phyloP scores from a whole-genome alignment of 1,139 yeast genomes.

The Debaryomyces subglobosus region DNA sequence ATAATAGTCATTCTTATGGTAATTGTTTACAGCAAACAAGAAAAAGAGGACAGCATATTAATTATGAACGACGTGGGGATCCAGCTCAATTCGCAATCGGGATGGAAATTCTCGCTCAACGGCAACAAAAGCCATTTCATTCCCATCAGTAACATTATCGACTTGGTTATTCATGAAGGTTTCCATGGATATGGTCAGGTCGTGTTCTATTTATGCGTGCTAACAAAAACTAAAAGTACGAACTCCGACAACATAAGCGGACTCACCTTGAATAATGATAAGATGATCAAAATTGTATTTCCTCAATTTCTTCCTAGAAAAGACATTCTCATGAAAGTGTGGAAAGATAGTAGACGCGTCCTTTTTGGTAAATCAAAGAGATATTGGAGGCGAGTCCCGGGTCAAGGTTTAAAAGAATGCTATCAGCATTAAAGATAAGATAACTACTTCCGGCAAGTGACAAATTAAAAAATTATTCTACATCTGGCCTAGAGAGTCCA shows the following conservation, averaged over 20 bases:
- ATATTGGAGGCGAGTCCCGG: conserved; percentile 49
- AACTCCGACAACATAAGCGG: conserved; percentile 1
- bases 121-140: conserved; percentile 40
- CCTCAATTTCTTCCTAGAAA: conserved; percentile 50
- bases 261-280: conserved; percentile 18
- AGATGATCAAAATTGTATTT: conserved; percentile 51
- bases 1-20: conserved; percentile 13
- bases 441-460: not conserved
- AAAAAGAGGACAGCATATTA: conserved; percentile 35
- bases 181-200: conserved; percentile 64
- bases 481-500: not conserved
- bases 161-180: conserved; percentile 69
- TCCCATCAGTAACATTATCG: conserved; percentile 56
- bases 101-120: conserved; percentile 31
- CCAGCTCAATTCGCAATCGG: conserved; percentile 30
- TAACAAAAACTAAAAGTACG: conserved; percentile 41
- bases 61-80: conserved; percentile 44
- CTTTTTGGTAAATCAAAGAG: conserved; percentile 40
- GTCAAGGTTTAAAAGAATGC: conserved; percentile 36
- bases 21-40: conserved; percentile 21
- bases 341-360: conserved; percentile 42
- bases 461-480: not conserved
- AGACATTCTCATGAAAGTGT: conserved; percentile 42
- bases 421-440: not conserved
- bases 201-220: conserved; percentile 59